Conservation (phyloP, 2,329 filamentous ascomycete species). For the Malbranchea zuffiana region DNA sequence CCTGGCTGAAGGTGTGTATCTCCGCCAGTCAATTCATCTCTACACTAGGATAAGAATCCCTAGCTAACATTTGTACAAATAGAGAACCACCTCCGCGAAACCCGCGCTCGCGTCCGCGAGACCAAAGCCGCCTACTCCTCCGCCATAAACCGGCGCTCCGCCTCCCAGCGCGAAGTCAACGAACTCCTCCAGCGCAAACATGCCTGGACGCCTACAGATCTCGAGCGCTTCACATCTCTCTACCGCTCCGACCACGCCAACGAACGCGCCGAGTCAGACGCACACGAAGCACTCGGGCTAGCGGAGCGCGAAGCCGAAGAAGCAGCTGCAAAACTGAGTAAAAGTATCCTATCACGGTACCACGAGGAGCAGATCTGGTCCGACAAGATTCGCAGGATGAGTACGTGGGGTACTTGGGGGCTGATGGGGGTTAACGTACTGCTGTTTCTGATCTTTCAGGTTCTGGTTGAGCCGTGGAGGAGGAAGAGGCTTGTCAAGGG, state of each 20-base stretch:
- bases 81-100: slow-evolving; percentile 43
- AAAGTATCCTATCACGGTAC: slow-evolving; percentile 78
- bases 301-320: slow-evolving; percentile 74
- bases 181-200: slow-evolving; percentile 88
- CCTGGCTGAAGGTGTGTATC: slow-evolving; percentile 47
- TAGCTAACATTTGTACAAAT: slow-evolving; percentile 4
- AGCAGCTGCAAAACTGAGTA: slow-evolving; percentile 62
- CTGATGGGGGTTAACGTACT: slow-evolving; percentile 95
- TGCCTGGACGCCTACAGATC: slow-evolving; percentile 72
- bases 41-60: not conserved
- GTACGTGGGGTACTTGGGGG: slow-evolving; percentile 97
- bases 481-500: slow-evolving; percentile 67
- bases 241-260: slow-evolving; percentile 90
- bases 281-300: slow-evolving; percentile 59
- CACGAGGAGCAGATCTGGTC: slow-evolving; percentile 99
- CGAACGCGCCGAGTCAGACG: slow-evolving; percentile 66
- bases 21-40: not conserved
- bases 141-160: slow-evolving; percentile 72
- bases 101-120: slow-evolving; percentile 56
- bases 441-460: slow-evolving; percentile 73
- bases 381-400: slow-evolving; percentile 90
- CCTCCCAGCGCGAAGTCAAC: slow-evolving; percentile 90
- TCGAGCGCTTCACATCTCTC: slow-evolving; percentile 87
- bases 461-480: slow-evolving; percentile 88
- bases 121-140: slow-evolving; percentile 68